Percentiles rank a stretch among this genome's conserved stretches.
Conservation (phyloP, 805 yeast genomes). For the Isabelozyma rhagii region DNA sequence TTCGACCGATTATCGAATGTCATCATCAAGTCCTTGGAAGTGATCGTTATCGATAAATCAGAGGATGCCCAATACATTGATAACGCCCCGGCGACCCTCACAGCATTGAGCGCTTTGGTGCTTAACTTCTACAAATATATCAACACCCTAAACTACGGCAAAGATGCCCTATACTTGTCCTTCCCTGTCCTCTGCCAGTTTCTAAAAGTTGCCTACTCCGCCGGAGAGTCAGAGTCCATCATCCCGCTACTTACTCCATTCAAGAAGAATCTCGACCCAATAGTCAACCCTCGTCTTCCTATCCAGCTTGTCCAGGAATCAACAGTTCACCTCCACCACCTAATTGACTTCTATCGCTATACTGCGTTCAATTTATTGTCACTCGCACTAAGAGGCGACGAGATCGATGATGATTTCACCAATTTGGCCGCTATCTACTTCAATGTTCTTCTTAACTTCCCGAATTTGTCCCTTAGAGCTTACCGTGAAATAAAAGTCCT, state of each 20-base stretch:
- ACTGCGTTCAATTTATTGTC: constrained; percentile 24
- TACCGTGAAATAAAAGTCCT: neutral
- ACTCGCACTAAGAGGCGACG: constrained; percentile 11
- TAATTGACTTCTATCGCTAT: constrained; percentile 23
- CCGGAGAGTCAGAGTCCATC: constrained; percentile 15
- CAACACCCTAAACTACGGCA: neutral
- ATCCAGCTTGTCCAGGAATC: constrained; percentile 10
- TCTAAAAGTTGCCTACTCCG: constrained; percentile 11
- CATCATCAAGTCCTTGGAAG: constrained; percentile 8
- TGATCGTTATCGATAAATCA: constrained; percentile 8
- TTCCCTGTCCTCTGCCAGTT: constrained; percentile 15
- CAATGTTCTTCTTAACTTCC: constrained; percentile 17
- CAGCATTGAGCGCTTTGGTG: neutral
- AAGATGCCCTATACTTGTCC: neutral
- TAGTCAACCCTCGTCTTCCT: constrained; percentile 20
- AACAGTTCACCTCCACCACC: constrained; percentile 12
- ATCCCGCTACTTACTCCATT: constrained; percentile 8
- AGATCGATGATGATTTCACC: constrained; percentile 7
- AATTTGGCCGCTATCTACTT: constrained; percentile 21
- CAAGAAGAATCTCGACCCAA: neutral
- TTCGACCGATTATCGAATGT: constrained; percentile 3
- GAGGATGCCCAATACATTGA: constrained; percentile 5
- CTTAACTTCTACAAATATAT: neutral
- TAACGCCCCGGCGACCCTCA: neutral
- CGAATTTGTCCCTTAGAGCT: constrained; percentile 13